Percentiles rank a stretch among this genome's conserved stretches.
These are phyloP conservation scores for Aureobasidium sp. DNA, from an alignment of 2,329 filamentous ascomycete genomes.

Conservation along the genomic window DNA sequence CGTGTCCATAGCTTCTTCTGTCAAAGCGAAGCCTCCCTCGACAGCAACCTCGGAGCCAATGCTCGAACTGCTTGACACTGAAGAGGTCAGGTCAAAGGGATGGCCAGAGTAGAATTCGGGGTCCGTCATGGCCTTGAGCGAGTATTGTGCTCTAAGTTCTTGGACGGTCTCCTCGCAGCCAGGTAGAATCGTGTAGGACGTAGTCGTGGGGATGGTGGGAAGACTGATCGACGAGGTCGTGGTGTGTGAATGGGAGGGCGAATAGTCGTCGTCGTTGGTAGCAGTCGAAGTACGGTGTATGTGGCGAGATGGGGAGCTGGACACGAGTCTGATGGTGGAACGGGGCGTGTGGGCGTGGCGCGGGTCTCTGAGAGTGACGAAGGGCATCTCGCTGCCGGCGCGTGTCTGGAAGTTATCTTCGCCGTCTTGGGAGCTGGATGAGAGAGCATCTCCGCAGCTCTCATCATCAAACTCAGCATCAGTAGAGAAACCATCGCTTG, in stretches of 20 bases:
- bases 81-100: neutral
- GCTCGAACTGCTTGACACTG: neutral
- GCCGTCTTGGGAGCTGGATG: neutral
- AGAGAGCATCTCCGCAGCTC: neutral
- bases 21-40: constrained; percentile 47
- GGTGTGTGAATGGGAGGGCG: constrained; percentile 21
- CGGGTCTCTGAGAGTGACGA: neutral
- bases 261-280: constrained; percentile 21
- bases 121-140: constrained; percentile 8
- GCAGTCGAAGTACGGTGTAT: constrained; percentile 18
- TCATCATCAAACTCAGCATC: neutral
- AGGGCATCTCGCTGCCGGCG: neutral
- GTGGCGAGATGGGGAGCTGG: neutral
- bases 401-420: neutral
- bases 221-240: constrained; percentile 29
- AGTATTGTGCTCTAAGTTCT: neutral
- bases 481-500: constrained; percentile 5
- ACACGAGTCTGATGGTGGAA: neutral
- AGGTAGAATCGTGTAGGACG: constrained; percentile 5
- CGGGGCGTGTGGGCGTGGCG: neutral
- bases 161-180: neutral
- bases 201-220: constrained; percentile 18
- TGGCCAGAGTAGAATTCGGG: constrained; percentile 2
- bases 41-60: constrained; percentile 40
- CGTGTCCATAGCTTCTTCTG: constrained; percentile 49